phyloP scores from a whole-genome alignment of 2,329 filamentous ascomycete species.

The Pseudogymnoascus sp. region DNA sequence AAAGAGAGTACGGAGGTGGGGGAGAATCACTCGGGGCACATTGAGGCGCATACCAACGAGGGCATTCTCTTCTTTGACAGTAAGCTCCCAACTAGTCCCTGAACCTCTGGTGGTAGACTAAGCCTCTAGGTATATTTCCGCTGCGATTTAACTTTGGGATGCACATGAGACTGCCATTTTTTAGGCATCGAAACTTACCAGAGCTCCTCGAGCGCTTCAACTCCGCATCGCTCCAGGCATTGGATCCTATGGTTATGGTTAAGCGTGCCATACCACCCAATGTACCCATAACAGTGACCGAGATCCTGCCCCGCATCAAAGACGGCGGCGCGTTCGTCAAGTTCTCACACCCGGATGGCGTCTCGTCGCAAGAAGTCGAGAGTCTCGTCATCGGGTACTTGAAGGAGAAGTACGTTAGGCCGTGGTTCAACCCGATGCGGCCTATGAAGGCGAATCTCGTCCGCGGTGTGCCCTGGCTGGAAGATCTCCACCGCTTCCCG shows the following conservation, averaged over 20 bases:
- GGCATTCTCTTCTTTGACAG: slow-evolving; percentile 86
- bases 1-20: slow-evolving; percentile 41
- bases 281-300: slow-evolving; percentile 60
- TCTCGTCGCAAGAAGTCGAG: slow-evolving; percentile 47
- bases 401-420: slow-evolving; percentile 61
- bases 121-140: slow-evolving; percentile 75
- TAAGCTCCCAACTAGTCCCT: slow-evolving; percentile 33
- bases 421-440: slow-evolving; percentile 83
- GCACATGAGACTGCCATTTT: neutral
- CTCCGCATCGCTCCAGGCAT: slow-evolving; percentile 40
- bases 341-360: slow-evolving; percentile 46
- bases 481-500: slow-evolving; percentile 80
- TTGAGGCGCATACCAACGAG: slow-evolving; percentile 66
- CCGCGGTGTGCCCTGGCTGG: slow-evolving; percentile 81
- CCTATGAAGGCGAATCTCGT: slow-evolving; percentile 65
- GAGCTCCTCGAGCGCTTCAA: slow-evolving; percentile 43
- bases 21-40: slow-evolving; percentile 69
- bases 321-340: slow-evolving; percentile 94
- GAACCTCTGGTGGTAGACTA: neutral
- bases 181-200: slow-evolving; percentile 33
- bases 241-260: slow-evolving; percentile 47
- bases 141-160: slow-evolving; percentile 33
- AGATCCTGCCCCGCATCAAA: slow-evolving; percentile 75
- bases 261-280: slow-evolving; percentile 54
- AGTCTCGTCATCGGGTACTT: slow-evolving; percentile 53